Evolutionary conservation across 2,329 filamentous ascomycete genomes (phyloP).

Genomic region (Ceratocystis harringtonii): DNA sequence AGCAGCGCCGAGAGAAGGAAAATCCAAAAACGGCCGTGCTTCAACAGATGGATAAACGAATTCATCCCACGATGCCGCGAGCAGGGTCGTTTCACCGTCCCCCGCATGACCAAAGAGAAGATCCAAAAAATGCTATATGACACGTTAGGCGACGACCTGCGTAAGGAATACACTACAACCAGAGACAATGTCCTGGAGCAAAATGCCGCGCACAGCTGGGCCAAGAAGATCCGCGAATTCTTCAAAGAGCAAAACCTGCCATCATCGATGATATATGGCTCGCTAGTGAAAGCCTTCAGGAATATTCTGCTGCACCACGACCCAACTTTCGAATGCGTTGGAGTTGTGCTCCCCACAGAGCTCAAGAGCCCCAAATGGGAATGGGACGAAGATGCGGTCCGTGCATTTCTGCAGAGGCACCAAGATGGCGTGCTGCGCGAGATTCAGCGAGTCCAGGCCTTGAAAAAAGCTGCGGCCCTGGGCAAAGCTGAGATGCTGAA

Average conservation of each 20-base stretch:
- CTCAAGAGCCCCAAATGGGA: conserved; percentile 25
- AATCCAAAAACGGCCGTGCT: conserved; percentile 43
- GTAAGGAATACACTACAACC: conserved; percentile 30
- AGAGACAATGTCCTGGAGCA: conserved; percentile 30
- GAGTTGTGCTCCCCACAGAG: background rate
- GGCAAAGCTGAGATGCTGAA: conserved; percentile 11
- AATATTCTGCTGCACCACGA: conserved; percentile 35
- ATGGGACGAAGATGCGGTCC: conserved; percentile 30
- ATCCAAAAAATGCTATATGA: background rate
- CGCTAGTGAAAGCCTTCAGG: conserved; percentile 31
- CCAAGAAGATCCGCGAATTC: conserved; percentile 29
- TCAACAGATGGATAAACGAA: conserved; percentile 44
- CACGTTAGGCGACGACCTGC: conserved; percentile 5
- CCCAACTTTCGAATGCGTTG: conserved; percentile 25
- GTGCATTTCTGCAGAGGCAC: conserved; percentile 31
- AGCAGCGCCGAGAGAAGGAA: conserved; percentile 43
- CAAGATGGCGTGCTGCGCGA: conserved; percentile 16
- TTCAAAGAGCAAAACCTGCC: conserved; percentile 23
- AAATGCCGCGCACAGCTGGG: conserved; percentile 29
- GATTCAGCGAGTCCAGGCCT: background rate
- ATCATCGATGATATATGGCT: conserved; percentile 17
- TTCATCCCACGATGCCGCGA: conserved; percentile 41
- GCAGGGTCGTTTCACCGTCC: conserved; percentile 25
- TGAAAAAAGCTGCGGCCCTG: conserved; percentile 21
- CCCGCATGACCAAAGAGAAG: conserved; percentile 18